These are phyloP conservation scores for Populus hybrid DNA, from an alignment of 441 rosid genomes.

Conservation along the genomic window DNA sequence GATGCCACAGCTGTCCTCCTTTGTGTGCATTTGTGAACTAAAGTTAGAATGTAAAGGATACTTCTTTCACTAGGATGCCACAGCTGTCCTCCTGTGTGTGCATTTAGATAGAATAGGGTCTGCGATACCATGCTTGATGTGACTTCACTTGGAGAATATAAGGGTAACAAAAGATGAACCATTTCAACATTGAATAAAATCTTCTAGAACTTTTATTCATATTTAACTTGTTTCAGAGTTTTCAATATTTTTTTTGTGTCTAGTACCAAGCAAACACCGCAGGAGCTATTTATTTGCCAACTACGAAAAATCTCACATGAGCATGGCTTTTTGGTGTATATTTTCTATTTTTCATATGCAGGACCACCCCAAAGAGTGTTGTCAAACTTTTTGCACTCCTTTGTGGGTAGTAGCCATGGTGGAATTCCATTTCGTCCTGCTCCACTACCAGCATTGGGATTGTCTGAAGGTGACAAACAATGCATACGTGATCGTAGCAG, in stretches of 20 bases:
- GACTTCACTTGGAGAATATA: background rate
- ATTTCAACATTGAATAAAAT: background rate
- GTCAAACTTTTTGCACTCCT: slow-evolving; percentile 82
- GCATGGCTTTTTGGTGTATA: background rate
- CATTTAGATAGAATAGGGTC: background rate
- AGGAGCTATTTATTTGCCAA: background rate
- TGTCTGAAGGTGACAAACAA: slow-evolving; percentile 87
- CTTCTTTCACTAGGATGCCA: background rate
- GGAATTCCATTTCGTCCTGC: slow-evolving; percentile 82
- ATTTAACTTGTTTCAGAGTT: background rate
- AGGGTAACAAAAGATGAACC: background rate
- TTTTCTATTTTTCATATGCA: slow-evolving; percentile 24
- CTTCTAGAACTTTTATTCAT: background rate
- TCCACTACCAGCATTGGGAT: slow-evolving; percentile 74
- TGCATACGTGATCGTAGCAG: slow-evolving; percentile 97
- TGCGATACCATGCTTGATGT: background rate
- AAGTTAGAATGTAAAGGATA: background rate
- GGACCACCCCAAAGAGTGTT: slow-evolving; percentile 97
- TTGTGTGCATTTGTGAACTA: background rate
- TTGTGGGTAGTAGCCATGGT: slow-evolving; percentile 86
- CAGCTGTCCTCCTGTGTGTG: background rate
- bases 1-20: background rate
- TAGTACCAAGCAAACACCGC: background rate
- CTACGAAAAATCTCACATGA: background rate
- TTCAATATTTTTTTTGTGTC: background rate